Conservation (phyloP, 345 rosid genomes). For the Eucalyptus guilfoylei region DNA sequence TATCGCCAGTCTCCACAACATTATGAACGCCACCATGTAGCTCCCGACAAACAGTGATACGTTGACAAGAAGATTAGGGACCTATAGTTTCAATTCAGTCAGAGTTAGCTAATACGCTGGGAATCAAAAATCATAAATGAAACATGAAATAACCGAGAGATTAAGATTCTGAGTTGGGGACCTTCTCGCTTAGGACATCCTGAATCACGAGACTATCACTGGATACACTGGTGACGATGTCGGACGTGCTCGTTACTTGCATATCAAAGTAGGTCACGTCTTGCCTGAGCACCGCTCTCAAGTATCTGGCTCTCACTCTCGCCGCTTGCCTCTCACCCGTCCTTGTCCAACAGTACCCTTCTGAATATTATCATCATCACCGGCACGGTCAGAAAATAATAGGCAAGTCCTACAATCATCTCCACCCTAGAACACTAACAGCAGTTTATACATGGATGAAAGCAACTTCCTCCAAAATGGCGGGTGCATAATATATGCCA, state of each 20-base stretch:
- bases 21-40: neutral
- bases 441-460: neutral
- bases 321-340: slow-evolving; percentile 12
- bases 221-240: neutral
- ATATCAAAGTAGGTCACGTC: slow-evolving; percentile 1
- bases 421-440: neutral
- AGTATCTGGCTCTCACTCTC: neutral
- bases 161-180: neutral
- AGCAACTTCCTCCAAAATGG: neutral
- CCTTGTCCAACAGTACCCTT: slow-evolving; percentile 8
- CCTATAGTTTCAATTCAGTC: neutral
- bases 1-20: slow-evolving; percentile 9
- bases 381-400: neutral
- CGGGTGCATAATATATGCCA: neutral
- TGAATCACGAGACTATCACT: slow-evolving; percentile 2
- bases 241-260: neutral
- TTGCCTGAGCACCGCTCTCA: slow-evolving; percentile 4
- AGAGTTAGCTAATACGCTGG: neutral
- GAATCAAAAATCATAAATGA: neutral
- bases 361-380: neutral
- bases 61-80: slow-evolving; percentile 2
- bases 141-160: neutral
- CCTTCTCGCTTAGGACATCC: slow-evolving; percentile 5
- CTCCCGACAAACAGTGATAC: neutral
- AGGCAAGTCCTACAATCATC: neutral